Base-by-base conservation (phyloP, 257 asterid species). In the Osmanthus fragrans region DNA sequence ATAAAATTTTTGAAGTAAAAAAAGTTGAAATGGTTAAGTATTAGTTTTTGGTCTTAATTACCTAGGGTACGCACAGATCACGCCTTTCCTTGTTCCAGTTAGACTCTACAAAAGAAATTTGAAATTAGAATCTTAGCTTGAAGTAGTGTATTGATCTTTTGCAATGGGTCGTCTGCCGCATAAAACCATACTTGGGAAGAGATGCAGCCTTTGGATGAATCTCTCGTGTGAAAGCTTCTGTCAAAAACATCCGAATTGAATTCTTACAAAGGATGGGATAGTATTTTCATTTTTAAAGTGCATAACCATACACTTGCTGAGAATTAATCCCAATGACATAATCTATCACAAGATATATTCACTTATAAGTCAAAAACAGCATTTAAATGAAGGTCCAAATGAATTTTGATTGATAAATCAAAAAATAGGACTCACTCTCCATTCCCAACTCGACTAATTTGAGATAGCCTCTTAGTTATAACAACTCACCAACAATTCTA, bases 41-140 rank as follows among this genome's bases (percentile, higher is more conserved):
- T 66, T 1, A 45, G 32, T 65, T 65, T 16, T 76, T 9, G 13
- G 13, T 40, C 30, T 18, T 32, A 60, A 21, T 25, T 71, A 84
- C 89, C 89, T 86, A 84, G 3, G 92, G 90, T 23, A 81, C 80
- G 78, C 90, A 88, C 1, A 88, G 85, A 60, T 80, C 79, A 39
- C 85, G 87, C 56, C 90, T 82, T 86, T 39, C 90, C 92, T 84
- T 86, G 86, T 56, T 86, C 87, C 87, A 88, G 80, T 70, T 87
- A 84, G 72, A 88, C 91, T 80, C 91, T 87, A 37, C 83, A 74
- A 2, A 72, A 79, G 40, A 39, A 54, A 63, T 23, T 77, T 77
- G 74, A n/a, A 39, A 67, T 71, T 66, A 42, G 2, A 25, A 4
- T 71, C 49, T 25, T 25, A 16, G n/a, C 5, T 7, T 71, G 37